Base-by-base conservation (phyloP, 2,329 filamentous ascomycete genomes). In the Microdochium nivale region DNA sequence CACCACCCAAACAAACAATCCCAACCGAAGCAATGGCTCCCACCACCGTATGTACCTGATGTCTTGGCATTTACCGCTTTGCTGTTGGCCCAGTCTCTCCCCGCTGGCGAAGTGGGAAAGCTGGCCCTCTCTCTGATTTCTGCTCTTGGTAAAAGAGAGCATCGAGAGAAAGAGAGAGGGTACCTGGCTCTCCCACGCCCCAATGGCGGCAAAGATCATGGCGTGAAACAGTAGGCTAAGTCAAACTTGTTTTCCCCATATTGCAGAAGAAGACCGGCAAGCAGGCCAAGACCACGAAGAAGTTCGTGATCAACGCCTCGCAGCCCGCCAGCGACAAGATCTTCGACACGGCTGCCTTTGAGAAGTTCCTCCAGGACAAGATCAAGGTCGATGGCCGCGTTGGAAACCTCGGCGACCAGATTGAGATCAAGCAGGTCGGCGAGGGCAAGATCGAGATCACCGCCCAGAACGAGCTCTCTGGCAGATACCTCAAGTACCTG, bases 341-440 rank as follows among this genome's bases (percentile, higher is more conserved):
- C 84, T 97, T 99, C 85, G 94, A 99, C 76, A 86, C 96, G 73
- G 85, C 88, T 67, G 91, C 91, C 65, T 99, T 99, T 75, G 91
- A 96, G 81, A 97, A 97, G 86, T 99, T 99, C 88, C 88, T 99
- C 59, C 91, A 96, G 84, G 94, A 97, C 78, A 90, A 88, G 79
- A 95, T 99, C 86, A 99, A 99, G 89, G 90, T 99, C 66, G 94
- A 96, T 65, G 92, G 92, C 79, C 92, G 90, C 71, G 91, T 92
- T 70, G 91, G 91, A 67, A 97, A 99, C 86, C 88, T 99, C 65
- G 94, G 94, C 72, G 94, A 97, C 70, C 84, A 80, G 72, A 85
- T 99, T 70, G 79, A 84, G 71, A 94, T 99, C 81, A 85, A 83
- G 70, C 89, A 95, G 83, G 77, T 85, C 68, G 90, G 88, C 63